Base-by-base conservation (phyloP, 805 yeast species). In the Suhomyces pyralidae region DNA sequence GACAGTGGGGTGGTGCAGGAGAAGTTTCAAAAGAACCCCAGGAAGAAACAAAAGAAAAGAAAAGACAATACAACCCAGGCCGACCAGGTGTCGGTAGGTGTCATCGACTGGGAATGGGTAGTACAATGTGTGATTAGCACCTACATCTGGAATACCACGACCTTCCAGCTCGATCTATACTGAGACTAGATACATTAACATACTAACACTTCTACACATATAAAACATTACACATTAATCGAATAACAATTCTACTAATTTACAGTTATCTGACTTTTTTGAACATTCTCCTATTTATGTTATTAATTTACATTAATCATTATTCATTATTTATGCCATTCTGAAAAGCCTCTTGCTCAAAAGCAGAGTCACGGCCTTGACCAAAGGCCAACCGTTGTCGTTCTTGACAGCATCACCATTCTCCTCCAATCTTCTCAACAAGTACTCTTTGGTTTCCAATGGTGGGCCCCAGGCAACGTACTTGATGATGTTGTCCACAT, bases 401-500 rank as follows among this genome's bases (percentile, higher is more conserved):
- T 79, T 79, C 75, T 93, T 85, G 6, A 90, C 96, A 8, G 97
- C 96, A 70, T 92, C 97, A 22, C 97, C 97, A 66, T 92, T 92
- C 74, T 92, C 98, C 74, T 92, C 97, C 56, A 92, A 77, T 73
- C 98, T 83, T 77, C 98, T 85, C 56, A 85, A 76, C 55, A 92
- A 73, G 66, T 92, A 92, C 61, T 90, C 96, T 74, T 89, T 90
- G 53, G 97, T 91, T 73, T 93, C 97, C 60, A 83, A 72, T 51
- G 96, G 96, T 32, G 97, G 97, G 8, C 97, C 97, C 97, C 97
- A 92, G 15, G 97, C 96, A 56, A 92, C 97, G 67, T 93, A 92
- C 73, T 93, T 93, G 72, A 93, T 85, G 50, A 92, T 85, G 63
- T 90, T 90, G 55, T 79, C 82, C 45, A 82, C 88, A 45, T 81